Base-by-base conservation (phyloP, 768 basidiomycete genomes). In the Lepiota venenata region DNA sequence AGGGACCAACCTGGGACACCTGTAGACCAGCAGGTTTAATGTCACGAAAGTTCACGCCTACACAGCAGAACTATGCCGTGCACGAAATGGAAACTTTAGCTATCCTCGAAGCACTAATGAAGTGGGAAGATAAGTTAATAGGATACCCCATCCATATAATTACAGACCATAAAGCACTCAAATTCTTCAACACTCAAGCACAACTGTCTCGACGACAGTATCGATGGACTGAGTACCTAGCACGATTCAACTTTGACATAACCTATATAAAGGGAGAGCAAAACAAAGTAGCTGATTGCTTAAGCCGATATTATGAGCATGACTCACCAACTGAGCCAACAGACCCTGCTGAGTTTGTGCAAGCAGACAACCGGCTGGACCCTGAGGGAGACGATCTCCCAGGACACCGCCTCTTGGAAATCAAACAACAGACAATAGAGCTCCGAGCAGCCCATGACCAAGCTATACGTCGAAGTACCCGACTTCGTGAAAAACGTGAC, bases 161-260 rank as follows among this genome's bases (percentile, higher is more conserved):
- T 20, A 61, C 63, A 0, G 63, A 64, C 46, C 64, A 65, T 42
- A 53, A 62, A 22, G 57, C 58, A 0, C 52, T 65, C 2, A 58
- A 63, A 36, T 67, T 66, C 59, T 69, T 72, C 41, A 61, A 67
- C 10, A 64, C 59, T 0, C 66, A 69, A 48, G 0, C 14, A 0
- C 22, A 48, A 3, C 32, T 67, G n/a, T 55, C 57, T 0, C 39
- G 40, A 6, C 56, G 64, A 9, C 70, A 66, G 40, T 36, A 51
- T 4, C 43, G 65, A 3, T 74, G 71, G 69, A 58, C 58, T 32
- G 66, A 73, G n/a, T 72, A 64, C 46, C 21, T 71, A 15, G 57
- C 56, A 0, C 11, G 56, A 1, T 72, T 72, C n/a, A n/a, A n/a
- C n/a, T n/a, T n/a, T n/a, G n/a, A n/a, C n/a, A n/a, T n/a, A n/a